Evolutionary conservation across 345 rosid species (phyloP).

Genomic region (Citrus mangshanensis): DNA sequence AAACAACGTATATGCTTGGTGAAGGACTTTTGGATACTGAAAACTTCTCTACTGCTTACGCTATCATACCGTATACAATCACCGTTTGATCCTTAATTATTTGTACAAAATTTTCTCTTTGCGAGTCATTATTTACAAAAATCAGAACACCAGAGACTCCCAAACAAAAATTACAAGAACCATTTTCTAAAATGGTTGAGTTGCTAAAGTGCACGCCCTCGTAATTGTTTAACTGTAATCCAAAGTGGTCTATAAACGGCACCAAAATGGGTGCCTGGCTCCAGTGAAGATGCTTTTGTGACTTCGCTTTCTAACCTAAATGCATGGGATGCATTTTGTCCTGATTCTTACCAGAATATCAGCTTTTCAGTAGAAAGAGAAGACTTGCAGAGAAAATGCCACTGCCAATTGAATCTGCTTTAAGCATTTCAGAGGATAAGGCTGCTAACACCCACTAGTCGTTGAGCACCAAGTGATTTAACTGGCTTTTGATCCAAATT

Average conservation of each 20-base stretch:
- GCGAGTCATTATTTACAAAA: neutral
- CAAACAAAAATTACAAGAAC: neutral
- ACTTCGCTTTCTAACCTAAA: neutral
- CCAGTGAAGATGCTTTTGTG: neutral
- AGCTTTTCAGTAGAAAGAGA: constrained; percentile 1
- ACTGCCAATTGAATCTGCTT: neutral
- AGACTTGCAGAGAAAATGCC: constrained; percentile 5
- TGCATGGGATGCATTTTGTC: neutral
- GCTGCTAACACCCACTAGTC: neutral
- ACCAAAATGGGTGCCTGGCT: neutral
- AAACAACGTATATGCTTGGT: neutral
- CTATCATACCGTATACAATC: neutral
- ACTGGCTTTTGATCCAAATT: neutral
- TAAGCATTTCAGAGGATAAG: neutral
- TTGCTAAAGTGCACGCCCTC: neutral
- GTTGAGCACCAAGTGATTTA: neutral
- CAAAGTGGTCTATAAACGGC: neutral
- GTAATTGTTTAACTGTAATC: neutral
- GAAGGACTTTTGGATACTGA: neutral
- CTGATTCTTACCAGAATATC: neutral
- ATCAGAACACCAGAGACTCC: neutral
- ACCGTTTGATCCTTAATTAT: neutral
- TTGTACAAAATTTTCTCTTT: neutral
- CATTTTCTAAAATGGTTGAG: neutral
- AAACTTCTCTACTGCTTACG: neutral